A percentile compares a stretch with the other conserved stretches of the same genome.
These are phyloP conservation scores for Ambrosiella cleistominuta DNA, from an alignment of 2,329 filamentous ascomycete species.

Conservation along the genomic window DNA sequence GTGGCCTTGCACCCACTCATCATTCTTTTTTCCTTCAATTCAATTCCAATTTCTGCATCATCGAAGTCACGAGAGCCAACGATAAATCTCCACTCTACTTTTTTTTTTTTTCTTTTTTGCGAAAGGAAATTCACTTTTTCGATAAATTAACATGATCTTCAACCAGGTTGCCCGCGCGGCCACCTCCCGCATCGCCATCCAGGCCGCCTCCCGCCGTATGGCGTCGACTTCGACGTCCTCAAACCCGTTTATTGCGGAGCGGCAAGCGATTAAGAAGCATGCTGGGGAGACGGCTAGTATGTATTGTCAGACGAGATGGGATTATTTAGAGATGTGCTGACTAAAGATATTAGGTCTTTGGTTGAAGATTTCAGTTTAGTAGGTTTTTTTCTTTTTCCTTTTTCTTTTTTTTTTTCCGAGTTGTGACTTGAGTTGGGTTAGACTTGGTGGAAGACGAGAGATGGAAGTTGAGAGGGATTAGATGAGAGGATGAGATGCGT, in stretches of 20 bases:
- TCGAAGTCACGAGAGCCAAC: neutral
- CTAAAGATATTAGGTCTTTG: slow-evolving; percentile 53
- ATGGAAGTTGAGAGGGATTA: no score
- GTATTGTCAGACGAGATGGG: neutral
- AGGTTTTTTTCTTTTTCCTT: slow-evolving; percentile 19
- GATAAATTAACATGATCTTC: slow-evolving; percentile 5
- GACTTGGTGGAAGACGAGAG: no score
- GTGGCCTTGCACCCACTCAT: neutral
- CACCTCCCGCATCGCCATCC: slow-evolving; percentile 34
- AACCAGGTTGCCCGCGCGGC: slow-evolving; percentile 39
- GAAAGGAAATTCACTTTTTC: neutral
- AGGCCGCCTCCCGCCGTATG: slow-evolving; percentile 50
- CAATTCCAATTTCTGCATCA: neutral
- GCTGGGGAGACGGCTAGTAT: slow-evolving; percentile 66
- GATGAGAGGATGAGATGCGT: no score
- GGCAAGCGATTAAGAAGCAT: slow-evolving; percentile 78
- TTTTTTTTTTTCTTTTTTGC: neutral
- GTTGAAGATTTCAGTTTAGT: slow-evolving; percentile 78
- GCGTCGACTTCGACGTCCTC: slow-evolving; percentile 47
- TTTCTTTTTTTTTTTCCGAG: no score
- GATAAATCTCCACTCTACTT: slow-evolving; percentile 5
- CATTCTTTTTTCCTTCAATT: neutral
- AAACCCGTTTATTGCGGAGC: slow-evolving; percentile 88
- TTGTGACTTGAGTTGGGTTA: no score
- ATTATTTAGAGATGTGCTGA: neutral